A percentile compares a stretch with the other conserved stretches of the same genome.
Conservation (phyloP, 257 asterid species). For the Solanum virginianum region DNA sequence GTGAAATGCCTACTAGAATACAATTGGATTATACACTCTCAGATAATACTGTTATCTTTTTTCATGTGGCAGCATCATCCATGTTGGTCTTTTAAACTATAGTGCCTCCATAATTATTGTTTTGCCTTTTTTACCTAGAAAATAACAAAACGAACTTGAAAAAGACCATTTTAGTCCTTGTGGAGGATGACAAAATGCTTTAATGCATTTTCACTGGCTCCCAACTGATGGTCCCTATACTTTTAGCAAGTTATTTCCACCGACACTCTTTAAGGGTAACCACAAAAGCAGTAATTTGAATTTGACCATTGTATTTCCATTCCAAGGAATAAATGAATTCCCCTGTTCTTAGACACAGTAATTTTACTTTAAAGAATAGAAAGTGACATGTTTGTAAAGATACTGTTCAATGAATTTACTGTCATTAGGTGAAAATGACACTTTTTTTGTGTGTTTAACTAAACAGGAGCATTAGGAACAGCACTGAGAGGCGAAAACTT, state of each 20-base stretch:
- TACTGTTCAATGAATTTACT: neutral
- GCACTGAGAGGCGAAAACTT: constrained; percentile 75
- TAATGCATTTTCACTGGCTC: neutral
- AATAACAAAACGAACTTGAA: neutral
- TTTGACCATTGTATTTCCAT: neutral
- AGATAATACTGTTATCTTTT: constrained; percentile 1
- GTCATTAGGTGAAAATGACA: neutral
- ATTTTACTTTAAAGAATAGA: neutral
- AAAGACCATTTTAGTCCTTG: neutral
- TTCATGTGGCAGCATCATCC: constrained; percentile 34
- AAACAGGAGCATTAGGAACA: constrained; percentile 61
- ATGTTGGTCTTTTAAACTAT: constrained; percentile 6
- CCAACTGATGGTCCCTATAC: neutral
- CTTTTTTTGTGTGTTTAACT: neutral
- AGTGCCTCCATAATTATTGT: neutral
- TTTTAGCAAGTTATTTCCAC: neutral
- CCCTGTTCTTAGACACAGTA: neutral
- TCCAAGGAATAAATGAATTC: neutral
- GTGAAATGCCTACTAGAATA: constrained; percentile 4
- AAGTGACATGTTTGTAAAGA: neutral
- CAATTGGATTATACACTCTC: neutral
- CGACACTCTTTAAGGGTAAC: neutral
- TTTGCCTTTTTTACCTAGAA: neutral
- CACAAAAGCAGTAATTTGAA: neutral
- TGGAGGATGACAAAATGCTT: neutral